These are phyloP conservation scores for Eragrostis tef DNA, from an alignment of 202 grass and related monocot genomes.

Conservation along the genomic window DNA sequence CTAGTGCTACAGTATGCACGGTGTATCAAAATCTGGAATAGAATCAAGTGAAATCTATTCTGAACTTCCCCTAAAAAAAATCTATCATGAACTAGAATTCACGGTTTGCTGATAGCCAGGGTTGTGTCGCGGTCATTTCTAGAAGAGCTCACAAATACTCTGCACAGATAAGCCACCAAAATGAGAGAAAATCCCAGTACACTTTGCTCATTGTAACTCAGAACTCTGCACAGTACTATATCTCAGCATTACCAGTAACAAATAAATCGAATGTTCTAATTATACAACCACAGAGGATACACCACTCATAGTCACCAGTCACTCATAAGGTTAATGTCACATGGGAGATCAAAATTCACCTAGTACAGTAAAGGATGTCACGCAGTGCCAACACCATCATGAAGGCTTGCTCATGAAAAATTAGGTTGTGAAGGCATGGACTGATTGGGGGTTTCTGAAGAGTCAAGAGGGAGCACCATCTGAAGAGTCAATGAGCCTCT, in stretches of 20 bases:
- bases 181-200: constrained; percentile 28
- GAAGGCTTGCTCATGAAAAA: constrained; percentile 66
- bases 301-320: constrained; percentile 50
- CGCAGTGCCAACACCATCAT: constrained; percentile 54
- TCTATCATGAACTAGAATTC: background rate
- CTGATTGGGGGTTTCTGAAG: constrained; percentile 31
- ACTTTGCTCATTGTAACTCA: constrained; percentile 25
- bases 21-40: too few relatives aligned
- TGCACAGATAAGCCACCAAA: background rate
- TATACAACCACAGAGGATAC: constrained; percentile 60
- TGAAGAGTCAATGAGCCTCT: constrained; percentile 30
- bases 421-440: constrained; percentile 57
- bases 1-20: too few relatives aligned
- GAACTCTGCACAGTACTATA: constrained; percentile 56
- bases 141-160: constrained; percentile 25
- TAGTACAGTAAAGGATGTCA: constrained; percentile 50
- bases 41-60: background rate
- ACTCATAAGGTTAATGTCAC: constrained; percentile 61
- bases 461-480: constrained; percentile 54
- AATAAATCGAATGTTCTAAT: constrained; percentile 70
- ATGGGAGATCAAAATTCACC: constrained; percentile 61
- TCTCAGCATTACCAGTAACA: constrained; percentile 51
- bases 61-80: too few relatives aligned
- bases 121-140: background rate
- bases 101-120: background rate